Evolutionary conservation across 176 grass and related monocot species (phyloP).

Genomic region (Stipa capillata): DNA sequence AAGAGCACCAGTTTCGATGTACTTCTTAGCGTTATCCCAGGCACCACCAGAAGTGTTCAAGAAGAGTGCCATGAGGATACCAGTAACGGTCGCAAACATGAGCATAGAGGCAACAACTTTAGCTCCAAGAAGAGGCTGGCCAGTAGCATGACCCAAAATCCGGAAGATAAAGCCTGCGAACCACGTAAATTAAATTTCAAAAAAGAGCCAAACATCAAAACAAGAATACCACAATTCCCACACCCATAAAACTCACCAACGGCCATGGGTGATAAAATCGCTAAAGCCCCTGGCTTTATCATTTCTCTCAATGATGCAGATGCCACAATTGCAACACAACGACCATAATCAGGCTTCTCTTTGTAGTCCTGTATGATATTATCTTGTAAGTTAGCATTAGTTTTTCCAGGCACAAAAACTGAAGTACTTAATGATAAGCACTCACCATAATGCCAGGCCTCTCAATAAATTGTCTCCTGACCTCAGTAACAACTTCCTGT

Average conservation of each 20-base stretch:
- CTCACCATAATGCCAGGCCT: slow-evolving; percentile 99
- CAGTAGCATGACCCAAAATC: slow-evolving; percentile 68
- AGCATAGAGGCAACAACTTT: slow-evolving; percentile 97
- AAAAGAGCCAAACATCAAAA: not conserved
- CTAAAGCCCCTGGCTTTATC: slow-evolving; percentile 93
- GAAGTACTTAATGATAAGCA: not conserved
- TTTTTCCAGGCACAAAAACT: slow-evolving; percentile 2
- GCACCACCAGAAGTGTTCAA: slow-evolving; percentile 93
- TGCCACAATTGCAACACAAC: slow-evolving; percentile 98
- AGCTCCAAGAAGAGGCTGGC: slow-evolving; percentile 78
- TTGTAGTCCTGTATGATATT: slow-evolving; percentile 63
- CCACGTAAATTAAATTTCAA: not conserved
- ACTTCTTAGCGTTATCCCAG: slow-evolving; percentile 99
- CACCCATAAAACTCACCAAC: slow-evolving; percentile 57
- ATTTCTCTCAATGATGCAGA: slow-evolving; percentile 95
- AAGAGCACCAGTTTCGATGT: slow-evolving; percentile 94
- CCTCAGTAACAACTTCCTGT: slow-evolving; percentile 99
- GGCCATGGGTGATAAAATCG: slow-evolving; percentile 83
- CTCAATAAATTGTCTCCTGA: slow-evolving; percentile 97
- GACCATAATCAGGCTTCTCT: slow-evolving; percentile 95
- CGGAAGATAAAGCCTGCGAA: slow-evolving; percentile 79
- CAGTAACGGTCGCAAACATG: slow-evolving; percentile 89
- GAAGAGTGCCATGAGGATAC: slow-evolving; percentile 99
- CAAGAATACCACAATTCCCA: not conserved
- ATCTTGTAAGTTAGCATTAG: slow-evolving; percentile 7